A percentile compares a stretch with the other conserved stretches of the same genome.
phyloP scores from a whole-genome alignment of 805 yeast species.

The Debaryomyces castellii region DNA sequence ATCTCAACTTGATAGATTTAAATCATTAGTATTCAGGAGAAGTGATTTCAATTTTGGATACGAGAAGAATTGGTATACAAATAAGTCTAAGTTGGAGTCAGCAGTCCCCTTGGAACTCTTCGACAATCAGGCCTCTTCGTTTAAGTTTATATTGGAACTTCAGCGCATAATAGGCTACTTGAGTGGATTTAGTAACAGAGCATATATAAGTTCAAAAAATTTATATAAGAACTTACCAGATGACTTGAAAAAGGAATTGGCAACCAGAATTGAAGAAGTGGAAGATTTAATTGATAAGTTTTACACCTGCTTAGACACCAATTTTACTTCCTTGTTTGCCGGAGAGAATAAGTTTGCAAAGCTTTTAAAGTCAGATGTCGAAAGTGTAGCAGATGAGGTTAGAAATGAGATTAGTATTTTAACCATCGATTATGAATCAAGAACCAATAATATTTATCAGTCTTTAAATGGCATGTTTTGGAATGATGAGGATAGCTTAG shows the following conservation, averaged over 20 bases:
- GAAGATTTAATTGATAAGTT: constrained; percentile 16
- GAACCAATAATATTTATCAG: constrained; percentile 25
- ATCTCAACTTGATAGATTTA: constrained; percentile 22
- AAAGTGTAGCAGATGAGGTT: constrained; percentile 24
- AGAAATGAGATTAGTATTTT: constrained; percentile 24
- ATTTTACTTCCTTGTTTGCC: constrained; percentile 3
- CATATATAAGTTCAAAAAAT: constrained; percentile 21
- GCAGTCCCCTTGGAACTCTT: constrained; percentile 7
- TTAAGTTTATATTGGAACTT: constrained; percentile 18
- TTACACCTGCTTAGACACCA: constrained; percentile 3
- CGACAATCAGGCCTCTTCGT: constrained; percentile 2
- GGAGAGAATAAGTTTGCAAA: constrained; percentile 11
- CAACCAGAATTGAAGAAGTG: constrained; percentile 14
- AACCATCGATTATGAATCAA: constrained; percentile 31
- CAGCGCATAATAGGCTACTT: constrained; percentile 24
- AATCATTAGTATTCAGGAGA: constrained; percentile 10
- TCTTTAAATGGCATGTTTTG: constrained; percentile 38
- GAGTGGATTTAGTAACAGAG: constrained; percentile 13
- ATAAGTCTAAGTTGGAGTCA: constrained; percentile 6
- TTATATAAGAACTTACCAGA: constrained; percentile 16
- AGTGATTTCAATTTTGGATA: constrained; percentile 14
- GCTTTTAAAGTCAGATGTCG: constrained; percentile 27
- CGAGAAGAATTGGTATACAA: constrained; percentile 17
- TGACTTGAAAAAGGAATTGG: constrained; percentile 14
- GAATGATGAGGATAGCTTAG: constrained; percentile 29